Evolutionary conservation across 352 stramenopile species (phyloP).

Genomic region (Pythium oligandrum): DNA sequence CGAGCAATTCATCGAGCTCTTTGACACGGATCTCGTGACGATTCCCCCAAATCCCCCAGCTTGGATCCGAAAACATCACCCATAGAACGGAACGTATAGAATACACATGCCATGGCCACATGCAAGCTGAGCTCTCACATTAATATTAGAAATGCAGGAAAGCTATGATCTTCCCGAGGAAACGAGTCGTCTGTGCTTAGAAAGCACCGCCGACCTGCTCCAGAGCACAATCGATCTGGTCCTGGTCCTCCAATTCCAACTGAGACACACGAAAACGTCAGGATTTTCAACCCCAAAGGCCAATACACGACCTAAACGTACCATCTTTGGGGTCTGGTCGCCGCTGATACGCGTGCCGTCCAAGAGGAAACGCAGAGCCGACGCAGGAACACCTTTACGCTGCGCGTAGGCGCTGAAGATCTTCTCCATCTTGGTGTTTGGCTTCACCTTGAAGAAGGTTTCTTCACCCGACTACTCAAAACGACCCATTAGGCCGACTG

Average conservation of each 20-base stretch:
- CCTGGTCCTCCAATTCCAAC: conserved; percentile 96
- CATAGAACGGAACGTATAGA: neutral
- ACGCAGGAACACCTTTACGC: conserved; percentile 90
- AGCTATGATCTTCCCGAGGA: neutral
- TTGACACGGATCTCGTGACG: conserved; percentile 90
- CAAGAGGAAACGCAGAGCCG: conserved; percentile 93
- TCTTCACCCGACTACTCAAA: conserved; percentile 84
- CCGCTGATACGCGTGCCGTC: conserved; percentile 93
- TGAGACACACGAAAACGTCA: conserved; percentile 7
- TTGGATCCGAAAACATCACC: conserved; percentile 63
- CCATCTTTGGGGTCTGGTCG: conserved; percentile 94
- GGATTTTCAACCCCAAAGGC: neutral
- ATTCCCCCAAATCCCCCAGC: conserved; percentile 71
- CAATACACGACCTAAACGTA: conserved; percentile 9
- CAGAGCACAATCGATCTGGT: conserved; percentile 97
- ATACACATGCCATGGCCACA: too few relatives aligned
- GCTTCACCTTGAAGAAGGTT: conserved; percentile 99
- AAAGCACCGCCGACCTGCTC: conserved; percentile 76
- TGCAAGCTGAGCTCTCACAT: neutral
- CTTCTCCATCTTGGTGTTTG: conserved; percentile 98
- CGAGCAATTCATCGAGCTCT: conserved; percentile 94
- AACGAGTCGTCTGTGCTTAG: conserved; percentile 19
- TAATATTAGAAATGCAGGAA: conserved; percentile 21
- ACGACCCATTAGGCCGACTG: neutral
- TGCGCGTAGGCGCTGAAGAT: conserved; percentile 96